Percentiles rank a stretch among this genome's conserved stretches.
These are phyloP conservation scores for Lizanozyma gosingica DNA, from an alignment of 1,139 yeast genomes.

Conservation along the genomic window DNA sequence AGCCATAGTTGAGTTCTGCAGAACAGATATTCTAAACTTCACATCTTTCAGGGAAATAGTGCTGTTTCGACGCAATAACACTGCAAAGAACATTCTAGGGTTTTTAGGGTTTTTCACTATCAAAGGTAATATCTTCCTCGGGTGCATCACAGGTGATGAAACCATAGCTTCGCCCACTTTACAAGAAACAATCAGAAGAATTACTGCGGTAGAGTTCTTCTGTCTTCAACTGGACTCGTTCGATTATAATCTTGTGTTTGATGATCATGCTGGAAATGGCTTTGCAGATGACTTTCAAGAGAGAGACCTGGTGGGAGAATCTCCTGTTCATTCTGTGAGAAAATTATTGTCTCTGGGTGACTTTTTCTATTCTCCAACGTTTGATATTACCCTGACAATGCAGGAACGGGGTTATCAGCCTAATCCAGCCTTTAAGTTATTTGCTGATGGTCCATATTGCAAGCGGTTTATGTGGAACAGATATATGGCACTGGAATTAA, in stretches of 20 bases:
- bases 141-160: slow-evolving; percentile 47
- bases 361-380: slow-evolving; percentile 56
- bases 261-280: slow-evolving; percentile 13
- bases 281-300: slow-evolving; percentile 2
- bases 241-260: slow-evolving; percentile 21
- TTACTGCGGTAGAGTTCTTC: slow-evolving; percentile 52
- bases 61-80: slow-evolving; percentile 17
- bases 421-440: slow-evolving; percentile 17
- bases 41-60: slow-evolving; percentile 34
- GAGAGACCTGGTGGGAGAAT: slow-evolving; percentile 27
- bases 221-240: slow-evolving; percentile 51
- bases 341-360: slow-evolving; percentile 52
- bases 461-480: slow-evolving; percentile 59
- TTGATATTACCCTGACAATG: slow-evolving; percentile 53
- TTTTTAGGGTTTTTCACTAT: slow-evolving; percentile 52
- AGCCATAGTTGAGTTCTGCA: slow-evolving; percentile 43
- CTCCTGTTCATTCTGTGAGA: slow-evolving; percentile 52
- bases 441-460: slow-evolving; percentile 41
- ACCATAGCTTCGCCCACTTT: slow-evolving; percentile 54
- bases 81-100: slow-evolving; percentile 46
- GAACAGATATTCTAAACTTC: slow-evolving; percentile 26
- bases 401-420: slow-evolving; percentile 42
- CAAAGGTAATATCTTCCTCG: slow-evolving; percentile 46
- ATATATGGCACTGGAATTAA: slow-evolving; percentile 47
- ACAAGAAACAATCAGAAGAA: slow-evolving; percentile 41